Evolutionary conservation across 2,329 filamentous ascomycete genomes (phyloP).

Genomic region (Aspergillus vadensis): DNA sequence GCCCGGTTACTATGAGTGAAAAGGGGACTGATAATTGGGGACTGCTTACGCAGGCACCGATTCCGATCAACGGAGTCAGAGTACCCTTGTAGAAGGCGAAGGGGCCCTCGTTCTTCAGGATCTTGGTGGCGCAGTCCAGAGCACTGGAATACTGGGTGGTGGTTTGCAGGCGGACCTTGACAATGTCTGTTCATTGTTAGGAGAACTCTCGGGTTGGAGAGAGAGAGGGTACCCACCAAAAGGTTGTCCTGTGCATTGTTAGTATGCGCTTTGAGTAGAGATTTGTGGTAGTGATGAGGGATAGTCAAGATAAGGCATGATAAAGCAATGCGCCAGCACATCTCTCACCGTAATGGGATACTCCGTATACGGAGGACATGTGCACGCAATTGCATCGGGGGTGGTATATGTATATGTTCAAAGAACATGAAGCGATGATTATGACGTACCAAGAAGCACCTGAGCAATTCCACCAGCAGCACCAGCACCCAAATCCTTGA

Average conservation of each 20-base stretch:
- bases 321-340: not conserved
- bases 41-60: constrained; percentile 79
- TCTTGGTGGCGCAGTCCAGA: constrained; percentile 75
- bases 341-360: not conserved
- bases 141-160: constrained; percentile 78
- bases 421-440: not conserved
- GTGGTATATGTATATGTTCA: not conserved
- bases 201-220: not conserved
- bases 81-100: constrained; percentile 98
- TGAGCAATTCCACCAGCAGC: constrained; percentile 91
- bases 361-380: too few relatives aligned
- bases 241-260: constrained; percentile 58
- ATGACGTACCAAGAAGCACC: constrained; percentile 78
- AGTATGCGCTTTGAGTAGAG: constrained; percentile 21
- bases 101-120: constrained; percentile 84
- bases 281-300: not conserved
- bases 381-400: too few relatives aligned
- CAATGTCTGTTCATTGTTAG: constrained; percentile 66
- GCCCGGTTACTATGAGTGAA: not conserved
- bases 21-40: not conserved
- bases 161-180: constrained; percentile 96
- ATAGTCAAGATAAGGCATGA: not conserved
- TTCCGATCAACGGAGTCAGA: constrained; percentile 88
- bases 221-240: constrained; percentile 56
- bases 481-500: constrained; percentile 89